These are phyloP conservation scores for Suillus discolor DNA, from an alignment of 768 basidiomycete genomes.

Conservation along the genomic window DNA sequence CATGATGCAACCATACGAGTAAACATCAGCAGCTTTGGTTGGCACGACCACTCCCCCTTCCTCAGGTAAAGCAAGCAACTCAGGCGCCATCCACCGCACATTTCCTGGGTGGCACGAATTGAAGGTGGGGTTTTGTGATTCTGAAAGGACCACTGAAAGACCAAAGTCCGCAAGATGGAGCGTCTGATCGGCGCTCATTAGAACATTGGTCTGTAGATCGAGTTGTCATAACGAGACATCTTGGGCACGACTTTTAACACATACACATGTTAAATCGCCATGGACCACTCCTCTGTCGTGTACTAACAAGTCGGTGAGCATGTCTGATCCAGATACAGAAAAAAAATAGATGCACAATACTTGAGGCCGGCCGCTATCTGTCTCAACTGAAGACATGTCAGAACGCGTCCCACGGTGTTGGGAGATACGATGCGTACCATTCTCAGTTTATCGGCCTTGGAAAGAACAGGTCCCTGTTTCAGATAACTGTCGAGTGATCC, in stretches of 20 bases:
- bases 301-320: conserved; percentile 7
- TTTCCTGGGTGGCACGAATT: conserved; percentile 31
- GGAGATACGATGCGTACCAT: conserved; percentile 15
- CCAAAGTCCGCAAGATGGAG: conserved; percentile 43
- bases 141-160: conserved; percentile 37
- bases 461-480: neutral
- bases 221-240: neutral
- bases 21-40: conserved; percentile 35
- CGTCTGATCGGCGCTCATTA: conserved; percentile 33
- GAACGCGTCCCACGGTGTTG: neutral
- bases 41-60: conserved; percentile 13
- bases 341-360: conserved; percentile 4
- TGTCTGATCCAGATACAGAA: neutral
- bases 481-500: conserved; percentile 36
- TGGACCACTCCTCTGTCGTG: conserved; percentile 10
- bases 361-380: conserved; percentile 8
- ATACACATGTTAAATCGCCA: conserved; percentile 12
- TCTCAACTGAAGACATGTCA: conserved; percentile 1
- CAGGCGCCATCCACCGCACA: conserved; percentile 42
- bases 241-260: conserved; percentile 7
- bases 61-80: conserved; percentile 27
- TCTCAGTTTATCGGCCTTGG: conserved; percentile 11
- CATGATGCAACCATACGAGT: conserved; percentile 44
- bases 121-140: conserved; percentile 38
- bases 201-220: conserved; percentile 37